Evolutionary conservation across 352 stramenopile species (phyloP).

Genomic region (Phytopythium oedochilum): DNA sequence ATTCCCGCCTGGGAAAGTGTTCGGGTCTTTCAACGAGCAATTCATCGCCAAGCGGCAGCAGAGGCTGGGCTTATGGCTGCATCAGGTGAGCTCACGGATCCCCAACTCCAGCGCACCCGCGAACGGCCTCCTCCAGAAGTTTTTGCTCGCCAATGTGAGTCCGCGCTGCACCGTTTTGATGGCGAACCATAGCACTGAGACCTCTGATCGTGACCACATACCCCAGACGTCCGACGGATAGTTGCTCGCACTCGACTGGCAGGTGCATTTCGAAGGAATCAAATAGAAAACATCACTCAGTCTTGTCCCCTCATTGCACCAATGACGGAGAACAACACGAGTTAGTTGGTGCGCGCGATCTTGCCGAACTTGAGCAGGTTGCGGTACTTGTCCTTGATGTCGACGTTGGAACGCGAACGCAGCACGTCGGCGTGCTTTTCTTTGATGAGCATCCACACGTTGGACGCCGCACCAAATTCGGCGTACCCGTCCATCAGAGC

Average conservation of each 20-base stretch:
- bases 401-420: constrained; percentile 53
- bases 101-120: background rate
- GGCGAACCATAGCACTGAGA: no score
- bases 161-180: no score
- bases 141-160: background rate
- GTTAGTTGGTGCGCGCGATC: constrained; percentile 8
- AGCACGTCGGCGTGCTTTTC: constrained; percentile 41
- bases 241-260: no score
- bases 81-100: background rate
- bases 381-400: constrained; percentile 84
- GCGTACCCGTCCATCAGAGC: constrained; percentile 57
- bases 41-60: background rate
- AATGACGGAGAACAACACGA: background rate
- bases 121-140: background rate
- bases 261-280: no score
- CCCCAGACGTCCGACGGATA: no score
- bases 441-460: constrained; percentile 73
- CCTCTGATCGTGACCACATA: no score
- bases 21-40: background rate
- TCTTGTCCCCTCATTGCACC: no score
- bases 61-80: background rate
- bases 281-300: no score
- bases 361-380: constrained; percentile 54
- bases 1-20: background rate
- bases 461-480: constrained; percentile 38